Evolutionary conservation across 768 basidiomycete species (phyloP).

Genomic region (Coprinopsis strossmayeri): DNA sequence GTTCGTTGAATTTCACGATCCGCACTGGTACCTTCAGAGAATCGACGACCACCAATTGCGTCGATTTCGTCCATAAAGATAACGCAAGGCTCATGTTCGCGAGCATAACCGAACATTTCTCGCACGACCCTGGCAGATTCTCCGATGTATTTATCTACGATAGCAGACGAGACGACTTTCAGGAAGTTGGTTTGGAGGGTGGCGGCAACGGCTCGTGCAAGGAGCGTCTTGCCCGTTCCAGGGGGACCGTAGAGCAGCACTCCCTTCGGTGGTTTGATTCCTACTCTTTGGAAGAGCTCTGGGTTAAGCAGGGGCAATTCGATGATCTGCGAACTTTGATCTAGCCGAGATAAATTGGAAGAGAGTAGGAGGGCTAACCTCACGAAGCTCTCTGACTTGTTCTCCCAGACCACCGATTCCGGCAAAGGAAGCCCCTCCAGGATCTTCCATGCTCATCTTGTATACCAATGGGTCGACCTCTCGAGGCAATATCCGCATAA

Average conservation of each 20-base stretch:
- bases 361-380: slow-evolving; percentile 41
- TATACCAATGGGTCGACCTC: slow-evolving; percentile 98
- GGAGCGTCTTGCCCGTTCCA: slow-evolving; percentile 92
- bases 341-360: neutral
- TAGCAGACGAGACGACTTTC: slow-evolving; percentile 97
- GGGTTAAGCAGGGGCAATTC: slow-evolving; percentile 93
- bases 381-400: slow-evolving; percentile 93
- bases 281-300: slow-evolving; percentile 91
- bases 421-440: slow-evolving; percentile 91
- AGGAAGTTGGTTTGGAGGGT: slow-evolving; percentile 95
- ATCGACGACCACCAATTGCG: slow-evolving; percentile 84
- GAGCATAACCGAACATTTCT: slow-evolving; percentile 99
- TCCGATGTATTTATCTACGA: slow-evolving; percentile 98
- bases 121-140: slow-evolving; percentile 94
- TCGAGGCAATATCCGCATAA: slow-evolving; percentile 96
- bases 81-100: slow-evolving; percentile 96
- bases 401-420: slow-evolving; percentile 95
- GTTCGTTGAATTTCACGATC: slow-evolving; percentile 99
- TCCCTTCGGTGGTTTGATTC: slow-evolving; percentile 94
- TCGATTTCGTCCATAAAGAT: slow-evolving; percentile 99
- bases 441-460: slow-evolving; percentile 99
- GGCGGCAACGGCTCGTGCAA: slow-evolving; percentile 94
- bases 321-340: slow-evolving; percentile 71
- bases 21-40: slow-evolving; percentile 94
- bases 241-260: slow-evolving; percentile 95